These are phyloP conservation scores for Amniculicola lignicola DNA, from an alignment of 495 filamentous ascomycete genomes.

Conservation along the genomic window DNA sequence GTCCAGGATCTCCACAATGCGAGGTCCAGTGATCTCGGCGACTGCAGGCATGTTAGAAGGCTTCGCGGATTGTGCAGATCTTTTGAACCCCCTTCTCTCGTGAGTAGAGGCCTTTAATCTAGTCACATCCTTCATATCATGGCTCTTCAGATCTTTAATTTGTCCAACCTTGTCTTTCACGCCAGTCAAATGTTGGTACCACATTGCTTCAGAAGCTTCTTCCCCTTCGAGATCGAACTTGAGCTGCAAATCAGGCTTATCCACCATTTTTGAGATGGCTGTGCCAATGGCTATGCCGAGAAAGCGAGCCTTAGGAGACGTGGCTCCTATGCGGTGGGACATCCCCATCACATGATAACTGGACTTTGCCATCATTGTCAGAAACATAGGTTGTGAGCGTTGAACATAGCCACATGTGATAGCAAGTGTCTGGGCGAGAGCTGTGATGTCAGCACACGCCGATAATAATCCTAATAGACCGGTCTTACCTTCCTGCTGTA, in stretches of 20 bases:
- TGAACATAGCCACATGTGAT: conserved; percentile 73
- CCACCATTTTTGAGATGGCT: conserved; percentile 73
- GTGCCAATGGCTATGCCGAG: conserved; percentile 89
- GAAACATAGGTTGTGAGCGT: conserved; percentile 54
- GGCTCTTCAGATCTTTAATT: conserved; percentile 41
- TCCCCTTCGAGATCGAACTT: conserved; percentile 83
- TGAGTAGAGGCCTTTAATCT: too few relatives aligned
- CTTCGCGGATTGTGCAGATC: conserved; percentile 1
- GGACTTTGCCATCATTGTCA: conserved; percentile 65
- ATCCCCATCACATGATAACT: conserved; percentile 69
- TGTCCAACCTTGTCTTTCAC: conserved; percentile 63
- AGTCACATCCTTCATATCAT: background rate
- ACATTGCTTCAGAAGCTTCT: conserved; percentile 64
- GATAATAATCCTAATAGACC: background rate
- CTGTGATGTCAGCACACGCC: conserved; percentile 42
- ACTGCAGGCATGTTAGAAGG: conserved; percentile 38
- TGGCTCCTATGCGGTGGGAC: conserved; percentile 79
- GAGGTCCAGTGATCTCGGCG: conserved; percentile 60
- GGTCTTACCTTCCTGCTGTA: conserved; percentile 79
- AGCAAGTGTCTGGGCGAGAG: conserved; percentile 74
- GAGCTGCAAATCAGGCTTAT: conserved; percentile 68
- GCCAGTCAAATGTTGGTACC: conserved; percentile 68
- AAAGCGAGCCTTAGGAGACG: conserved; percentile 71
- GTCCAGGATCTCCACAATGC: conserved; percentile 41
- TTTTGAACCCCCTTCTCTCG: background rate